Evolutionary conservation across 345 rosid genomes (phyloP).

Genomic region (Moricandia moricandioides): DNA sequence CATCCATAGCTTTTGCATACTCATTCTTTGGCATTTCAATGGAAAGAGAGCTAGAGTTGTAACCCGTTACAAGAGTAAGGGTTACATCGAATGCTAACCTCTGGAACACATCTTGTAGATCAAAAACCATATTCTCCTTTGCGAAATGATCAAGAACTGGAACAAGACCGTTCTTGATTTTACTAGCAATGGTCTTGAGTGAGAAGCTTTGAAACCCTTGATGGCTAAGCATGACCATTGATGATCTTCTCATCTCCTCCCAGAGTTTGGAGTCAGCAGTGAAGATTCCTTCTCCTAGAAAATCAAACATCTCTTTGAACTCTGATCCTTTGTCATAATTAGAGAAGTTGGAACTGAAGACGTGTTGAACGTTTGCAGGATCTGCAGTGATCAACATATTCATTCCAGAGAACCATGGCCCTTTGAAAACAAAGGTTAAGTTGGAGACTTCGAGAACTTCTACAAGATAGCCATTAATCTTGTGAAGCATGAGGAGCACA

Average conservation of each 20-base stretch:
- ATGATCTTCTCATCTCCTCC: conserved; percentile 34
- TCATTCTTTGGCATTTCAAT: conserved; percentile 31
- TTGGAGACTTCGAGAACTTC: conserved; percentile 23
- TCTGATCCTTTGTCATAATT: conserved; percentile 37
- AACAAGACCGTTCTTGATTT: conserved; percentile 23
- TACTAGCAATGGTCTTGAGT: conserved; percentile 7
- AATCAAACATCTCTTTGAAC: conserved; percentile 37
- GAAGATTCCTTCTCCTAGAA: conserved; percentile 40
- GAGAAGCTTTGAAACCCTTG: conserved; percentile 31
- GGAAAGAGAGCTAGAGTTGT: conserved; percentile 37
- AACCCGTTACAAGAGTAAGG: conserved; percentile 40
- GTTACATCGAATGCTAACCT: conserved; percentile 47
- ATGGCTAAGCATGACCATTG: conserved; percentile 26
- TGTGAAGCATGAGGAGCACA: conserved; percentile 5
- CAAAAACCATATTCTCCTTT: conserved; percentile 21
- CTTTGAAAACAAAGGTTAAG: conserved; percentile 32
- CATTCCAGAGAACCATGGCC: conserved; percentile 34
- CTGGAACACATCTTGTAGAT: conserved; percentile 45
- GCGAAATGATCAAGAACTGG: conserved; percentile 39
- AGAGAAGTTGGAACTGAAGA: conserved; percentile 35
- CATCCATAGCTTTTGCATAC: conserved; percentile 40
- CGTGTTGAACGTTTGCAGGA: conserved; percentile 37
- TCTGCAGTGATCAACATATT: conserved; percentile 34
- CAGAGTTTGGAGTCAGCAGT: conserved; percentile 41
- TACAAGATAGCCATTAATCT: conserved; percentile 22